Conservation (phyloP, 352 stramenopile species). For the Phytophthora cryptogea region DNA sequence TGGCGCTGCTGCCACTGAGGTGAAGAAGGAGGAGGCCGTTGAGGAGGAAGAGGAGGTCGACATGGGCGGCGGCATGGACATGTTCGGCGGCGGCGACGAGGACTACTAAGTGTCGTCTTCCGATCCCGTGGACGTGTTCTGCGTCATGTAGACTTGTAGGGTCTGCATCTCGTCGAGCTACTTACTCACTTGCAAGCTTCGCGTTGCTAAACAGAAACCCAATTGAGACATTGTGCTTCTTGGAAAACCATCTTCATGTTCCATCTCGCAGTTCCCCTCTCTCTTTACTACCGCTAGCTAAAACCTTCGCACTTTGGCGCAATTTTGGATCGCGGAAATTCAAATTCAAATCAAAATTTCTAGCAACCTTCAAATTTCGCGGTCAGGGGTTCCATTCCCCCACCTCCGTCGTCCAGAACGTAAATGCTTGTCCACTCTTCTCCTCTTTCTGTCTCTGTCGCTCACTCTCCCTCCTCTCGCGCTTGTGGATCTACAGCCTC, state of each 20-base stretch:
- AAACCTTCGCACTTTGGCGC: conserved; percentile 17
- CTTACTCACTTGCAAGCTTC: conserved; percentile 19
- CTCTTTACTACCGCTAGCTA: too few relatives aligned
- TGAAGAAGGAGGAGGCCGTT: conserved; percentile 62
- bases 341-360: conserved; percentile 43
- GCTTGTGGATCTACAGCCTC: conserved; percentile 18
- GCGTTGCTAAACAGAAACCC: conserved; percentile 27
- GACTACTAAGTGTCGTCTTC: conserved; percentile 62
- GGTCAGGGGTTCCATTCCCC: conserved; percentile 8
- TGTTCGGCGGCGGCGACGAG: conserved; percentile 72
- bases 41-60: conserved; percentile 86
- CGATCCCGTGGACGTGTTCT: neutral
- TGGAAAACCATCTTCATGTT: conserved; percentile 14
- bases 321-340: conserved; percentile 31
- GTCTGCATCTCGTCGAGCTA: conserved; percentile 8
- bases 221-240: conserved; percentile 31
- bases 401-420: neutral
- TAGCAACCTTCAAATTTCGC: conserved; percentile 25
- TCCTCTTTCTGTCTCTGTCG: neutral
- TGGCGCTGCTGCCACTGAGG: conserved; percentile 67
- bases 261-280: neutral
- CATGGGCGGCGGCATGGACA: conserved; percentile 88
- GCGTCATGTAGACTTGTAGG: conserved; percentile 4
- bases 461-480: conserved; percentile 9
- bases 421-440: neutral